Evolutionary conservation across 306 rosid species (phyloP), one percentile per base, ranked within the genome.

Genomic region (Canavalia ensiformis): DNA sequence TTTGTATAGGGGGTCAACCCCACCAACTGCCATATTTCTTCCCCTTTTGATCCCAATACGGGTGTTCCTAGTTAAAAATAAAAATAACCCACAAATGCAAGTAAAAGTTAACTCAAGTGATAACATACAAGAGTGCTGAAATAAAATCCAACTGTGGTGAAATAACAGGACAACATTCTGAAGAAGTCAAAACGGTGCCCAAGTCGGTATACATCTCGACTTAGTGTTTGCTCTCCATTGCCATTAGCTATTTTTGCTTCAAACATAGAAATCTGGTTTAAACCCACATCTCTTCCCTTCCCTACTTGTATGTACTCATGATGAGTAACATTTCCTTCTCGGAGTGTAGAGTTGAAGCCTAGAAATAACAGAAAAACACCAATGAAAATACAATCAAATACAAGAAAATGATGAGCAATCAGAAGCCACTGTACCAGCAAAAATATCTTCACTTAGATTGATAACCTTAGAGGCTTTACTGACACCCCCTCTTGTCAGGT

Each of bases 241-340:
- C 90, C 90, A 68, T 87, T 87, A 50, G 90, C 90, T 55, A 87
- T 82, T 71, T 87, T 87, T 35, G 89, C 89, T 75, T 87, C 89
- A 77, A 87, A 87, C 74, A 72, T 84, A 11, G 89, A 87, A 74
- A 87, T 87, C 81, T 87, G 90, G 68, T 87, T 87, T 72, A 87
- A 83, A 79, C 90, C 90, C 72, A 87, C 90, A 39, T 87, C 90
- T 77, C 90, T 82, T 64, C 90, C 90, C 83, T 87, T 87, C 74
- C 90, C 90, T 18, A 87, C 90, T 78, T 87, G 90, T 59, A 87
- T 87, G 82, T 87, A 87, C 72, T 87, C 89, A 81, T 87, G 89
- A 78, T 87, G 89, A 58, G 89, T 87, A 54, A 87, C 87, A 87
- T 79, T 84, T 68, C 90, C 90, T 78, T 82, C 88, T 9, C 90